phyloP scores from a whole-genome alignment of 2,329 filamentous ascomycete genomes.

The Aspergillus brasiliensis region DNA sequence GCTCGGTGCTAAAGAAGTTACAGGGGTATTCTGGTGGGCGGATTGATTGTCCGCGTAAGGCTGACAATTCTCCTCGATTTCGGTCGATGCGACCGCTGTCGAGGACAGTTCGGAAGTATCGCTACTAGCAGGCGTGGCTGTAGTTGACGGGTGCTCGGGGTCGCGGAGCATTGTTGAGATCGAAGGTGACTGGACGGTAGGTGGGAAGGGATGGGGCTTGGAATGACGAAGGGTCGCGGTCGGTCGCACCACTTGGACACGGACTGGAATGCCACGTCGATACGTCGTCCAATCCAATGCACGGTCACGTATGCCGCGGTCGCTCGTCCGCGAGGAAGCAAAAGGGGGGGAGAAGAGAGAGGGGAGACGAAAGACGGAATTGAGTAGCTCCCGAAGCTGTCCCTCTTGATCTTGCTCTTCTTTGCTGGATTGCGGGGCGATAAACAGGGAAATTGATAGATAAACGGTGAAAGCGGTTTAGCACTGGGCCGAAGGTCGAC shows the following conservation, averaged over 20 bases:
- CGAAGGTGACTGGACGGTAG: slow-evolving; percentile 18
- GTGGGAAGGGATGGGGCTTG: slow-evolving; percentile 19
- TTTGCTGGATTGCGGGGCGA: not conserved
- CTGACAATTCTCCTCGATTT: slow-evolving; percentile 15
- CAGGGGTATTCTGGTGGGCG: slow-evolving; percentile 17
- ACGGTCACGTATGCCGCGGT: slow-evolving; percentile 21
- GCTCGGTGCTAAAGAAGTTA: slow-evolving; percentile 18
- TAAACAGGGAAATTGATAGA: not conserved
- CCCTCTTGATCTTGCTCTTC: slow-evolving; percentile 1
- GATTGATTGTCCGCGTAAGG: slow-evolving; percentile 18
- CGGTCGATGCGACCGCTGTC: slow-evolving; percentile 13
- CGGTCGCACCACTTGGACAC: slow-evolving; percentile 25
- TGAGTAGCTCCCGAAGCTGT: slow-evolving; percentile 7
- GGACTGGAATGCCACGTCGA: slow-evolving; percentile 37
- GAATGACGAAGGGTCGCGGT: slow-evolving; percentile 24
- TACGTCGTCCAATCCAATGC: slow-evolving; percentile 22
- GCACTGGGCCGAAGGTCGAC: not conserved
- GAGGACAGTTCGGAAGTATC: slow-evolving; percentile 15
- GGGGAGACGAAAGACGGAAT: slow-evolving; percentile 4
- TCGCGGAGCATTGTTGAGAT: slow-evolving; percentile 23
- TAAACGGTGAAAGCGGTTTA: not conserved
- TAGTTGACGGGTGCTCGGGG: slow-evolving; percentile 21
- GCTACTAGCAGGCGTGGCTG: slow-evolving; percentile 18
- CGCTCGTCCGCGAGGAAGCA: slow-evolving; percentile 3
- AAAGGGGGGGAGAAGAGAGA: slow-evolving; percentile 4